Evolutionary conservation across 371 early-diverging fungal genomes (phyloP).

Genomic region (Phascolomyces articulosus): DNA sequence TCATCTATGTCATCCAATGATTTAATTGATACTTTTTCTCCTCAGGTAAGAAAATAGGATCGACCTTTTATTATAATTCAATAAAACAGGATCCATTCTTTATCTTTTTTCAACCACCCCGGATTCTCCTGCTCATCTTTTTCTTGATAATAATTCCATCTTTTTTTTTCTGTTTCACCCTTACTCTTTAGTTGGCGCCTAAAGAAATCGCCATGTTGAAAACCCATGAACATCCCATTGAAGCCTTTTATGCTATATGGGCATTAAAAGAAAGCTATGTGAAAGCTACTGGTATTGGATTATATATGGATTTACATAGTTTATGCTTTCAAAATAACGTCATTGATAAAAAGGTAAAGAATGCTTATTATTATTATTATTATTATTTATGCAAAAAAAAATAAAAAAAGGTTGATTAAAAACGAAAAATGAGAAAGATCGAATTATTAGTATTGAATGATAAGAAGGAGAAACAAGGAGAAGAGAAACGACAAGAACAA

Average conservation of each 20-base stretch:
- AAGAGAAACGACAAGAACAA: background rate
- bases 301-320: conserved; percentile 45
- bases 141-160: background rate
- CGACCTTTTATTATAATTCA: too few relatives aligned
- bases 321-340: conserved; percentile 33
- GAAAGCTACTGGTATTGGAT: conserved; percentile 64
- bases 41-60: conserved; percentile 50
- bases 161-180: background rate
- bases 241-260: conserved; percentile 58
- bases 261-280: conserved; percentile 66
- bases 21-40: conserved; percentile 34
- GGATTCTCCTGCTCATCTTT: too few relatives aligned
- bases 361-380: too few relatives aligned
- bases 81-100: too few relatives aligned
- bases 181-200: conserved; percentile 31
- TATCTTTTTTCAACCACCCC: too few relatives aligned
- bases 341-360: background rate
- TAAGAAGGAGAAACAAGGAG: background rate
- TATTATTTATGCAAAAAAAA: background rate
- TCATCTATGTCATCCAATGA: conserved; percentile 27
- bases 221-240: conserved; percentile 21
- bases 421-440: background rate
- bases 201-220: conserved; percentile 32
- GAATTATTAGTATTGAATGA: background rate
- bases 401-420: background rate